Conservation (phyloP, 192 early-diverging fungal species). For the Coemansia sp. region DNA sequence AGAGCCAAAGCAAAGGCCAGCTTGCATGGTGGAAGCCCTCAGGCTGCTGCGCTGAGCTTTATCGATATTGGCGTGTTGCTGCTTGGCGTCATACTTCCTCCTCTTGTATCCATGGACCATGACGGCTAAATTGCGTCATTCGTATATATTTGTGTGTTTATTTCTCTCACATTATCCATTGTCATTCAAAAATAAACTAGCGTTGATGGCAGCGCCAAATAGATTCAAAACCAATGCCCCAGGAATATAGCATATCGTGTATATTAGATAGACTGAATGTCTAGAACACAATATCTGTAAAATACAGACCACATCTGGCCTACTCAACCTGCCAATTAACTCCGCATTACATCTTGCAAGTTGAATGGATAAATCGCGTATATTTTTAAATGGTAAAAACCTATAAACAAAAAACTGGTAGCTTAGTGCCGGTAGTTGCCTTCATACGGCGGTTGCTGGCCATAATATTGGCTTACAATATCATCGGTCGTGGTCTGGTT, state of each 20-base stretch:
- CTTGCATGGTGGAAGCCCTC: slow-evolving; percentile 5
- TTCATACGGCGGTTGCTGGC: neutral
- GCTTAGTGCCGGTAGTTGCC: neutral
- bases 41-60: slow-evolving; percentile 21
- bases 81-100: slow-evolving; percentile 57
- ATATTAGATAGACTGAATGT: too few relatives aligned
- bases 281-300: too few relatives aligned
- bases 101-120: slow-evolving; percentile 49
- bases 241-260: too few relatives aligned
- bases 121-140: slow-evolving; percentile 10
- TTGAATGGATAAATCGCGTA: neutral
- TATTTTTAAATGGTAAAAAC: slow-evolving; percentile 3
- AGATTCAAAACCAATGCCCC: too few relatives aligned
- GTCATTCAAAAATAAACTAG: slow-evolving; percentile 5
- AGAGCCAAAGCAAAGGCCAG: slow-evolving; percentile 17
- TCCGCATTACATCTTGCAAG: neutral
- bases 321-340: neutral
- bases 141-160: too few relatives aligned
- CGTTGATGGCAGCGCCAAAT: neutral
- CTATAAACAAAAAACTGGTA: neutral
- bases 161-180: too few relatives aligned
- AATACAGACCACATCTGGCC: neutral
- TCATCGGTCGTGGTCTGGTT: slow-evolving; percentile 1
- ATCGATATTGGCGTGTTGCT: slow-evolving; percentile 52
- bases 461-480: slow-evolving; percentile 11